A percentile compares a stretch with the other conserved stretches of the same genome.
Evolutionary conservation across 805 yeast genomes (phyloP).

Genomic region (Metschnikowia kunwiensis): DNA sequence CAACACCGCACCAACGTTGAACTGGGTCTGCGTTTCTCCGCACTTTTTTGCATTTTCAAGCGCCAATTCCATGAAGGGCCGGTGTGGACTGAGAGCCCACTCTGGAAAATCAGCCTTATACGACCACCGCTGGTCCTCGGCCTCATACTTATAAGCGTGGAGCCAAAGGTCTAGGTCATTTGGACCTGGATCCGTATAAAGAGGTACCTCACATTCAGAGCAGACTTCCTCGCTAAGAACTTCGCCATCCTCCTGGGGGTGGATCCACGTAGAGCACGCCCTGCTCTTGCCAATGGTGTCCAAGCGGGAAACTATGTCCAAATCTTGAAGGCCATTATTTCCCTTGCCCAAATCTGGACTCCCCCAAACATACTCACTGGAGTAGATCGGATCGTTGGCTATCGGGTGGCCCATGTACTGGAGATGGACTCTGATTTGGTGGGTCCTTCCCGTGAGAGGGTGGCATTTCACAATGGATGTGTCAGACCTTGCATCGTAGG

Average conservation of each 20-base stretch:
- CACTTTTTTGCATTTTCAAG: constrained; percentile 76
- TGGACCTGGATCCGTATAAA: constrained; percentile 86
- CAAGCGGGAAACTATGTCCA: constrained; percentile 46
- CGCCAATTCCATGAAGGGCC: constrained; percentile 69
- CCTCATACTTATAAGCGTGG: constrained; percentile 82
- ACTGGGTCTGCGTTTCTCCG: constrained; percentile 79
- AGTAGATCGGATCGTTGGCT: constrained; percentile 88
- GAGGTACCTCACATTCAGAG: constrained; percentile 59
- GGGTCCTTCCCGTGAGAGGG: constrained; percentile 92
- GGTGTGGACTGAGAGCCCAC: constrained; percentile 70
- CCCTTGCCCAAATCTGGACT: constrained; percentile 55
- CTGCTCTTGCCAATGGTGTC: constrained; percentile 68
- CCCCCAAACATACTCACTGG: constrained; percentile 83
- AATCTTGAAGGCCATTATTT: constrained; percentile 46
- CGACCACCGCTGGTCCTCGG: constrained; percentile 58
- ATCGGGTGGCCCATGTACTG: constrained; percentile 89
- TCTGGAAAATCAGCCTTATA: constrained; percentile 74
- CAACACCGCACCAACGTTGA: constrained; percentile 89
- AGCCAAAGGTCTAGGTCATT: constrained; percentile 86
- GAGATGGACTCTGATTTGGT: constrained; percentile 90
- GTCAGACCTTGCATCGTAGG: constrained; percentile 56
- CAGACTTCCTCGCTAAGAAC: constrained; percentile 57
- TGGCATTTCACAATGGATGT: constrained; percentile 74
- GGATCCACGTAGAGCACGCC: constrained; percentile 66
- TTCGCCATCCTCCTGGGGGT: constrained; percentile 64